phyloP scores from a whole-genome alignment of 2,329 filamentous ascomycete genomes.

The Xylaria sp. region DNA sequence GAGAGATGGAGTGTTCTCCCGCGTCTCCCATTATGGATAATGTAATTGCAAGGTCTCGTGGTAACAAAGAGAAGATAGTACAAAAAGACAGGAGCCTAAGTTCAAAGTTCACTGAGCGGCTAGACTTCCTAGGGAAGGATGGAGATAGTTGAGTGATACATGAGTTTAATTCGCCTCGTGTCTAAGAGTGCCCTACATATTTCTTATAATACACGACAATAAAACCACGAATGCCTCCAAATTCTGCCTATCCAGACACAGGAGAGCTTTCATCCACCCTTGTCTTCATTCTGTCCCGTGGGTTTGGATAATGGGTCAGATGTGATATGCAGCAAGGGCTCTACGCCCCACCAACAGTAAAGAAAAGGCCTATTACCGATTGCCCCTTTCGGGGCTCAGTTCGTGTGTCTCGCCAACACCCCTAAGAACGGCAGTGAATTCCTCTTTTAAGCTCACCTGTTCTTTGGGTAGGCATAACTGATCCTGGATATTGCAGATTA shows the following conservation, averaged over 20 bases:
- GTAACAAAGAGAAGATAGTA: neutral
- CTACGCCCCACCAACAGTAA: slow-evolving; percentile 1
- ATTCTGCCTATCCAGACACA: neutral
- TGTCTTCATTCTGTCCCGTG: neutral
- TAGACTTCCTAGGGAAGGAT: too few relatives aligned
- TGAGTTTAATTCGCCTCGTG: neutral
- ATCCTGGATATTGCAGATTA: neutral
- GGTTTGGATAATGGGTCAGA: neutral
- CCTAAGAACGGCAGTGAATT: neutral
- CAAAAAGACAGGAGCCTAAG: neutral
- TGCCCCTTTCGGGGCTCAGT: neutral
- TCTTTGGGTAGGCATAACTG: neutral
- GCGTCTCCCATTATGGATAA: neutral
- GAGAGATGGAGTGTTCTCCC: neutral
- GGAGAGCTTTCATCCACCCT: neutral
- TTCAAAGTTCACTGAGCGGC: neutral
- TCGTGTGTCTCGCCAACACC: neutral
- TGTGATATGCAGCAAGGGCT: slow-evolving; percentile 2
- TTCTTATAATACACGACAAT: neutral
- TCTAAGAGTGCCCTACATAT: neutral
- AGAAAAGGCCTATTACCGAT: neutral
- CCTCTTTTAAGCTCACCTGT: neutral
- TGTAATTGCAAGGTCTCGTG: neutral
- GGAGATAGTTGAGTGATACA: too few relatives aligned
- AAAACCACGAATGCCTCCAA: neutral